Conservation (phyloP, 257 asterid genomes). For the Primulina tabacum region DNA sequence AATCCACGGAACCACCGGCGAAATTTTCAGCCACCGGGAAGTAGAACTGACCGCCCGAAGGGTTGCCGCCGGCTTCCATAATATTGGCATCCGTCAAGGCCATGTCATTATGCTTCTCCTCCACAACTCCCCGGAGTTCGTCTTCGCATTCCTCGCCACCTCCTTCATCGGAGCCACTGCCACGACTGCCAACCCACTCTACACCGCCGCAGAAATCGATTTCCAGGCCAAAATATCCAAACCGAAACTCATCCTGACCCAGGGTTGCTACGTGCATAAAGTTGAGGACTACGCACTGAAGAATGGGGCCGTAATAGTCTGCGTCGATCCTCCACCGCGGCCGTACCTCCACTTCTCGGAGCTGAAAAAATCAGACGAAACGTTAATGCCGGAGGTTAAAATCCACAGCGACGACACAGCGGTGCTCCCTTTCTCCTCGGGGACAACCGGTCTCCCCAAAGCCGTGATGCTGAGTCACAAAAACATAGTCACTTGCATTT, state of each 20-base stretch:
- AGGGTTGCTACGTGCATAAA: conserved; percentile 38
- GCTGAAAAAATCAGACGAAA: conserved; percentile 36
- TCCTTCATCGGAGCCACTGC: conserved; percentile 41
- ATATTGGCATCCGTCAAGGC: conserved; percentile 38
- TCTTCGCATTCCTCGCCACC: conserved; percentile 42
- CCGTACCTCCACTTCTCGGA: conserved; percentile 30
- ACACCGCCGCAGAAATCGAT: conserved; percentile 38
- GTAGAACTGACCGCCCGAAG: conserved; percentile 41
- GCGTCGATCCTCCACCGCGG: conserved; percentile 31
- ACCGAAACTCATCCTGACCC: conserved; percentile 49
- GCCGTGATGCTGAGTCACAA: conserved; percentile 61
- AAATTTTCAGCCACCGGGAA: conserved; percentile 39
- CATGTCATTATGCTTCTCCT: conserved; percentile 54
- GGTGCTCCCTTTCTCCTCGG: conserved; percentile 57
- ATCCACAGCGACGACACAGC: conserved; percentile 39
- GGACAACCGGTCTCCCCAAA: conserved; percentile 62
- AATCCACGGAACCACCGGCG: conserved; percentile 40
- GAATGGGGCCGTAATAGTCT: conserved; percentile 27
- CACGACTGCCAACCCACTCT: conserved; percentile 53
- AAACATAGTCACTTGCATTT: conserved; percentile 42
- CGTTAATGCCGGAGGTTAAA: conserved; percentile 20
- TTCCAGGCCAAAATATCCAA: conserved; percentile 36
- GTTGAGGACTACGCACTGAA: conserved; percentile 14
- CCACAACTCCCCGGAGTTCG: conserved; percentile 59
- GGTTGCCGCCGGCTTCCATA: conserved; percentile 46